phyloP scores from a whole-genome alignment of 2,329 filamentous ascomycete genomes.

The Amesomyces nigricolor region DNA sequence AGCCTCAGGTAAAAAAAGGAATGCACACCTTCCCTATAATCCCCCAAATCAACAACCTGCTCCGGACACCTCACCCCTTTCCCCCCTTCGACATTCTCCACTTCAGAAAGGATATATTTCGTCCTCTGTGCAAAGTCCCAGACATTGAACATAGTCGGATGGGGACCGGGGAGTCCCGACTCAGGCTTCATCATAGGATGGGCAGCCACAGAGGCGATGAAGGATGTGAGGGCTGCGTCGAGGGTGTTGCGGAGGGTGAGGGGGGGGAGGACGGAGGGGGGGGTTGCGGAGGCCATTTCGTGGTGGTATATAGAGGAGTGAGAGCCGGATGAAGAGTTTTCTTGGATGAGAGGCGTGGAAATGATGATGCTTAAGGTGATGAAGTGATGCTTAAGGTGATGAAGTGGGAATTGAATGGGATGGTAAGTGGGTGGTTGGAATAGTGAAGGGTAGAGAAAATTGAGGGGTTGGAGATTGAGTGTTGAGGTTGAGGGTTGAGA shows the following conservation, averaged over 20 bases:
- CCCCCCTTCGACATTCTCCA: slow-evolving; percentile 36
- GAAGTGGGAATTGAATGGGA: slow-evolving; percentile 15
- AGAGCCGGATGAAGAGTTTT: not conserved
- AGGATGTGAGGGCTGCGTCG: slow-evolving; percentile 25
- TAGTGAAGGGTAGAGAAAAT: too few species aligned
- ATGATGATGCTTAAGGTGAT: not conserved
- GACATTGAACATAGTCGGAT: slow-evolving; percentile 34
- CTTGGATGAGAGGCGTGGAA: not conserved
- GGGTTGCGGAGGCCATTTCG: not conserved
- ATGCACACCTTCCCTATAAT: not conserved
- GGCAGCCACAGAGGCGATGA: slow-evolving; percentile 30
- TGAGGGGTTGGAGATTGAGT: too few species aligned
- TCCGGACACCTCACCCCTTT: slow-evolving; percentile 29
- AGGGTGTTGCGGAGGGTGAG: slow-evolving; percentile 27
- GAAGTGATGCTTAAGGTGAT: too few species aligned
- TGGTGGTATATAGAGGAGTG: too few species aligned
- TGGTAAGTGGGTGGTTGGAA: slow-evolving; percentile 32
- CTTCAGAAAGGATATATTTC: slow-evolving; percentile 38
- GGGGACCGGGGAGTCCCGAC: slow-evolving; percentile 19
- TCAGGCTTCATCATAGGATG: slow-evolving; percentile 19
- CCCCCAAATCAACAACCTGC: slow-evolving; percentile 31
- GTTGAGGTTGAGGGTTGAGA: too few species aligned
- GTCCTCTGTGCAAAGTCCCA: slow-evolving; percentile 40
- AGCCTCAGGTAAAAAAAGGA: not conserved
- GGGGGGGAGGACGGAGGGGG: slow-evolving; percentile 13